These are phyloP conservation scores for Zoysia japonica DNA, from an alignment of 176 grass and related monocot genomes.

Conservation along the genomic window DNA sequence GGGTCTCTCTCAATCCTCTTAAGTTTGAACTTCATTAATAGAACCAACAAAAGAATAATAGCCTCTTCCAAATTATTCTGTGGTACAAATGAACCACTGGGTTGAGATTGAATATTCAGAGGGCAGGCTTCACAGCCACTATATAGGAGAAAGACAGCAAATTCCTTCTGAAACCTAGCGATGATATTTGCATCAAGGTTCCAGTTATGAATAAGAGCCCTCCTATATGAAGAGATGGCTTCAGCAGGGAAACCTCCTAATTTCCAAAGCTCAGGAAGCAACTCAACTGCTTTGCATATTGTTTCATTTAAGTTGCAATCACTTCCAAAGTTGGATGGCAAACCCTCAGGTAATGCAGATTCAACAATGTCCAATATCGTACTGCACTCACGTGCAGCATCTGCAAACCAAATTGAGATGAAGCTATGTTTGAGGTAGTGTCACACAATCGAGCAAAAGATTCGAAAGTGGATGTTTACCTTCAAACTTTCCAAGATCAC, in stretches of 20 bases:
- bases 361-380: slow-evolving; percentile 70
- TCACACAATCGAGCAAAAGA: slow-evolving; percentile 5
- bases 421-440: slow-evolving; percentile 15
- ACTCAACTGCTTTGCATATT: slow-evolving; percentile 69
- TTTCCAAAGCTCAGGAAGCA: slow-evolving; percentile 83
- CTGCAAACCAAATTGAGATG: slow-evolving; percentile 51
- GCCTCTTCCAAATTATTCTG: slow-evolving; percentile 87
- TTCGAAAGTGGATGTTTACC: slow-evolving; percentile 40
- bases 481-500: slow-evolving; percentile 69
- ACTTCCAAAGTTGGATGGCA: slow-evolving; percentile 40
- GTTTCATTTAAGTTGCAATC: slow-evolving; percentile 68
- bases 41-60: slow-evolving; percentile 81
- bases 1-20: slow-evolving; percentile 72
- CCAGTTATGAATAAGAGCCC: slow-evolving; percentile 73
- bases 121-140: slow-evolving; percentile 66
- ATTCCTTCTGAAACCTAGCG: slow-evolving; percentile 77
- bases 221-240: slow-evolving; percentile 74
- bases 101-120: slow-evolving; percentile 55
- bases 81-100: slow-evolving; percentile 72
- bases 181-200: slow-evolving; percentile 55
- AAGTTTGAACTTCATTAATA: slow-evolving; percentile 71
- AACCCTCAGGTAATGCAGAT: slow-evolving; percentile 61
- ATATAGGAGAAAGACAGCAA: slow-evolving; percentile 80
- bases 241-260: slow-evolving; percentile 57
- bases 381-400: slow-evolving; percentile 68